Percentiles rank a stretch among this genome's conserved stretches.
Evolutionary conservation across 169 alveolate species (phyloP).

Genomic region (Plasmodium chabaudi): DNA sequence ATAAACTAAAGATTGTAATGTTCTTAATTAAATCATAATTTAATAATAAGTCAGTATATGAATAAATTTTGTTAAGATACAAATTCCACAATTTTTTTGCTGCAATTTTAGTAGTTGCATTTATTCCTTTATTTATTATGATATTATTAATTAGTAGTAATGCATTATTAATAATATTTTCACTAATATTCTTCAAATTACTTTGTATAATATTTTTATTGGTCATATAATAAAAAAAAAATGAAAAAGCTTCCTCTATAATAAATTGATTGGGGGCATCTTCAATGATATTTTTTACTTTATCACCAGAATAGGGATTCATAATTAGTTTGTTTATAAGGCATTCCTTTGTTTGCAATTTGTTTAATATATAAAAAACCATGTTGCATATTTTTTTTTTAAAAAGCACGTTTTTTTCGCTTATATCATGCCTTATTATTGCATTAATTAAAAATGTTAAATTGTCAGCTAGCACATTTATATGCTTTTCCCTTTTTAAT

Average conservation of each 20-base stretch:
- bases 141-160: constrained; percentile 19
- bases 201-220: constrained; percentile 10
- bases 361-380: constrained; percentile 48
- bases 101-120: neutral
- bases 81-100: constrained; percentile 33
- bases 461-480: neutral
- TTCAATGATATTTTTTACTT: no score
- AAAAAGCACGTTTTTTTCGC: neutral
- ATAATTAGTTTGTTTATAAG: constrained; percentile 19
- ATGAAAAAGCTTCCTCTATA: constrained; percentile 1
- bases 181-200: neutral
- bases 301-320: no score
- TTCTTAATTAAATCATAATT: constrained; percentile 26
- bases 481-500: constrained; percentile 31
- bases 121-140: constrained; percentile 6
- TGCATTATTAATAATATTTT: neutral
- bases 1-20: constrained; percentile 1
- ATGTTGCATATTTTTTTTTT: constrained; percentile 32
- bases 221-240: constrained; percentile 6
- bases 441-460: neutral
- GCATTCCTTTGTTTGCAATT: constrained; percentile 28
- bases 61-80: constrained; percentile 6
- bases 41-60: neutral
- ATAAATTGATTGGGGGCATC: neutral
- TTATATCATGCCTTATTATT: neutral